Conservation (phyloP, 1,284 basidiomycete genomes). For the Papiliotrema flavescens region DNA sequence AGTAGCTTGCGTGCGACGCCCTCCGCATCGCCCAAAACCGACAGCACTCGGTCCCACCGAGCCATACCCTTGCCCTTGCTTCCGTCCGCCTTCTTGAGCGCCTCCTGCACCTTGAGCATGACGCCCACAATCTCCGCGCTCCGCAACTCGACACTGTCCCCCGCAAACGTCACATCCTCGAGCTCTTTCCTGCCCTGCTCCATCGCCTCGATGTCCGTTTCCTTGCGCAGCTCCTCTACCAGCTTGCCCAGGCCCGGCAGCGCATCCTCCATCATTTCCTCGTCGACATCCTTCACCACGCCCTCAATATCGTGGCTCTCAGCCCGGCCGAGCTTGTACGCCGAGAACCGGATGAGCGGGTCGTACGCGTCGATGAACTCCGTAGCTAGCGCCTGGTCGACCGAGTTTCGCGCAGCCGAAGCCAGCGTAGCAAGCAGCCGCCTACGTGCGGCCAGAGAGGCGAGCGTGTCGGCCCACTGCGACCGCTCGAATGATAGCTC, state of each 20-base stretch:
- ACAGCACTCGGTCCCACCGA: slow-evolving; percentile 77
- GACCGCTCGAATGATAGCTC: slow-evolving; percentile 54
- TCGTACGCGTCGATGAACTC: slow-evolving; percentile 82
- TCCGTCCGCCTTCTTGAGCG: slow-evolving; percentile 57
- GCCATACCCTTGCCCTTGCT: slow-evolving; percentile 40
- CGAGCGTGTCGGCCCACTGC: slow-evolving; percentile 73
- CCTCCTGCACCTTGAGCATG: slow-evolving; percentile 75
- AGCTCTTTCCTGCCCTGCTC: slow-evolving; percentile 57
- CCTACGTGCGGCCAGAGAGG: slow-evolving; percentile 70
- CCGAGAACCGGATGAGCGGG: slow-evolving; percentile 87
- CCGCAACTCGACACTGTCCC: slow-evolving; percentile 74
- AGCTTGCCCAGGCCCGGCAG: slow-evolving; percentile 33
- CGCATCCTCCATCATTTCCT: slow-evolving; percentile 58
- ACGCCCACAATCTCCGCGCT: slow-evolving; percentile 90
- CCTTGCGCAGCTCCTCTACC: slow-evolving; percentile 29
- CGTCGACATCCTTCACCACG: slow-evolving; percentile 66
- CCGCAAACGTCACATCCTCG: slow-evolving; percentile 71
- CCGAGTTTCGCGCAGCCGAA: slow-evolving; percentile 56
- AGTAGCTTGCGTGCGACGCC: slow-evolving; percentile 70
- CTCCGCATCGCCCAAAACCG: slow-evolving; percentile 81
- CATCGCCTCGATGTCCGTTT: slow-evolving; percentile 51
- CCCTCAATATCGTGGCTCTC: slow-evolving; percentile 78
- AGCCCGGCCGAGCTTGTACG: slow-evolving; percentile 67
- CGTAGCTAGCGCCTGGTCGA: slow-evolving; percentile 82
- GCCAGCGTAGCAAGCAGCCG: slow-evolving; percentile 69